Evolutionary conservation across 1,139 yeast genomes (phyloP).

Genomic region (Insectozyma bohioensis): DNA sequence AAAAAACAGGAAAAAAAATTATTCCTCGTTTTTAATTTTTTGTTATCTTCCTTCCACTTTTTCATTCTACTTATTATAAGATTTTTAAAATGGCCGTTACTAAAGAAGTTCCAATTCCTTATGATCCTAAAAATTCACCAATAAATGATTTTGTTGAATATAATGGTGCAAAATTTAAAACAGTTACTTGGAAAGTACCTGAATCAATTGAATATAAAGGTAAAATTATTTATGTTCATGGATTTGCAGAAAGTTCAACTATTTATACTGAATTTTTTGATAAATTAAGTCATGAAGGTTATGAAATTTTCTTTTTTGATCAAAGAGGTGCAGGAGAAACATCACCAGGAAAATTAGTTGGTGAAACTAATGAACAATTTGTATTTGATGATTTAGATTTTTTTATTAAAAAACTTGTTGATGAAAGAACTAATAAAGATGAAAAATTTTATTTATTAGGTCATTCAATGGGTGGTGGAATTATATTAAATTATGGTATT

Average conservation of each 20-base stretch:
- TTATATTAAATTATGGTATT: constrained; percentile 69
- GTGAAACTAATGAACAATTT: constrained; percentile 63
- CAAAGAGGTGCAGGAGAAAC: constrained; percentile 91
- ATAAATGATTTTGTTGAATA: constrained; percentile 26
- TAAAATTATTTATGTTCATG: constrained; percentile 69
- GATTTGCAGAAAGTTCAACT: constrained; percentile 68
- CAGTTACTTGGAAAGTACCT: constrained; percentile 42
- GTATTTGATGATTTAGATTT: constrained; percentile 70
- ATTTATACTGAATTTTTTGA: constrained; percentile 63
- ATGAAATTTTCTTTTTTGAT: constrained; percentile 74
- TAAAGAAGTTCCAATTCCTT: constrained; percentile 25
- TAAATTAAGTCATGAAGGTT: constrained; percentile 57
- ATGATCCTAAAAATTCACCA: constrained; percentile 35
- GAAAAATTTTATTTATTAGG: constrained; percentile 67
- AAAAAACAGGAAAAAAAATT: no score
- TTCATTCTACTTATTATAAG: no score
- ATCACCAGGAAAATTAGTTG: constrained; percentile 56
- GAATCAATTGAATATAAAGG: constrained; percentile 44
- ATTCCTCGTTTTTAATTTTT: no score
- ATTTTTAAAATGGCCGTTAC: no score
- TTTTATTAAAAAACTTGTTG: constrained; percentile 45
- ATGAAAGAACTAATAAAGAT: constrained; percentile 19
- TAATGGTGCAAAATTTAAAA: constrained; percentile 40
- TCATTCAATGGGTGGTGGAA: constrained; percentile 97
- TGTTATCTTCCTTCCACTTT: background rate